Percentiles rank a stretch among this genome's conserved stretches.
phyloP scores from a whole-genome alignment of 768 basidiomycete genomes.

The Leccinum sublutescens region DNA sequence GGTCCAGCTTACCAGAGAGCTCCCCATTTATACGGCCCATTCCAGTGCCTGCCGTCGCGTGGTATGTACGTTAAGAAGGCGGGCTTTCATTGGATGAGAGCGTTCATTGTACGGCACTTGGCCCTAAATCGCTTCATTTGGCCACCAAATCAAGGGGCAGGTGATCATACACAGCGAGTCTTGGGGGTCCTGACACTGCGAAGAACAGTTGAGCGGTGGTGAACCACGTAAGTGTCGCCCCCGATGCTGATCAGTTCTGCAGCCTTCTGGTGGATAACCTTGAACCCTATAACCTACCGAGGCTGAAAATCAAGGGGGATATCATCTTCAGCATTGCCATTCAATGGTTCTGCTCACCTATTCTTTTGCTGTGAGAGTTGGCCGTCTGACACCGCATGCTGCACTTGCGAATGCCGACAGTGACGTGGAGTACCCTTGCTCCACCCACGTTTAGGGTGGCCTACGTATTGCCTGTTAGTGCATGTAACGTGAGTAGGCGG shows the following conservation, averaged over 20 bases:
- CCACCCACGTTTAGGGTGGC: neutral
- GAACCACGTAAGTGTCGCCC: neutral
- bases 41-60: neutral
- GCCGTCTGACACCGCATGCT: neutral
- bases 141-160: neutral
- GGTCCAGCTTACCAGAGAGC: neutral
- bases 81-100: neutral
- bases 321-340: neutral
- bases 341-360: neutral
- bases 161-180: too few relatives aligned
- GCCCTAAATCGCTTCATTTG: neutral
- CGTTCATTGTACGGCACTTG: neutral
- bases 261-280: too few relatives aligned
- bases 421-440: neutral
- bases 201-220: neutral
- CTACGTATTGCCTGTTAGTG: neutral
- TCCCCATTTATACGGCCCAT: neutral
- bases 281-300: neutral
- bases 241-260: neutral
- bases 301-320: neutral
- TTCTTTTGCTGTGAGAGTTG: neutral
- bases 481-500: neutral
- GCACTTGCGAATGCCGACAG: neutral
- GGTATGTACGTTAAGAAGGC: neutral
- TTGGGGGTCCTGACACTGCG: neutral